Conservation (phyloP, 257 asterid species). For the Solanum ahanhuiri region DNA sequence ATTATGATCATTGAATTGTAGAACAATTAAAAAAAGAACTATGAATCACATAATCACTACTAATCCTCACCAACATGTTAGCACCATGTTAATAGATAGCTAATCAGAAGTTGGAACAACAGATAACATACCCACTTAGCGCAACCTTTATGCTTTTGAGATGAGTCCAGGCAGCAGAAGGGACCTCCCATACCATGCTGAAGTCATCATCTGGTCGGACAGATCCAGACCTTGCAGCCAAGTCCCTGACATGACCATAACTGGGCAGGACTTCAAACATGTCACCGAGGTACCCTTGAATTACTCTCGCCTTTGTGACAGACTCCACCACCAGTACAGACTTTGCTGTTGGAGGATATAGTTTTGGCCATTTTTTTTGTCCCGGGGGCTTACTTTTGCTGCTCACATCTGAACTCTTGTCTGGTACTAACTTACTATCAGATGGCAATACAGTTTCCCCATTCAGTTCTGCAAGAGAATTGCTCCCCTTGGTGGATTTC, state of each 20-base stretch:
- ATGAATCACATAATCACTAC: background rate
- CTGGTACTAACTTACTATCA: slow-evolving; percentile 12
- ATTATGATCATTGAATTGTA: background rate
- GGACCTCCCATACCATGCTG: slow-evolving; percentile 99
- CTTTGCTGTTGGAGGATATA: slow-evolving; percentile 71
- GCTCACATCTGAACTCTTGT: slow-evolving; percentile 10
- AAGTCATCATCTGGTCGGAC: slow-evolving; percentile 93
- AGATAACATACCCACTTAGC: slow-evolving; percentile 60
- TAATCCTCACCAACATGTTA: background rate
- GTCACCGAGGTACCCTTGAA: slow-evolving; percentile 92
- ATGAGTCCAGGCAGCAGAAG: slow-evolving; percentile 94
- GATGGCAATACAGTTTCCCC: slow-evolving; percentile 15
- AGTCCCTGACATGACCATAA: slow-evolving; percentile 92
- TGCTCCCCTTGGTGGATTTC: slow-evolving; percentile 26
- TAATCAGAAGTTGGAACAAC: slow-evolving; percentile 5
- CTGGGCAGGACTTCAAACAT: slow-evolving; percentile 93
- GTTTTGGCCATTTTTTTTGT: slow-evolving; percentile 33
- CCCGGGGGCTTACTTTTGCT: slow-evolving; percentile 22
- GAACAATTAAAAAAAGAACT: background rate
- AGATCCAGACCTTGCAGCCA: slow-evolving; percentile 96
- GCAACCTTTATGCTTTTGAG: slow-evolving; percentile 86
- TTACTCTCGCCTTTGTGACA: slow-evolving; percentile 74
- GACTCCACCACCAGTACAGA: slow-evolving; percentile 86
- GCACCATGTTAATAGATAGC: background rate
- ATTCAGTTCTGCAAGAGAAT: slow-evolving; percentile 10